Percentiles rank a stretch among this genome's conserved stretches.
These are phyloP conservation scores for Ceratobasidium sp. DNA, from an alignment of 1,284 basidiomycete genomes.

Conservation along the genomic window DNA sequence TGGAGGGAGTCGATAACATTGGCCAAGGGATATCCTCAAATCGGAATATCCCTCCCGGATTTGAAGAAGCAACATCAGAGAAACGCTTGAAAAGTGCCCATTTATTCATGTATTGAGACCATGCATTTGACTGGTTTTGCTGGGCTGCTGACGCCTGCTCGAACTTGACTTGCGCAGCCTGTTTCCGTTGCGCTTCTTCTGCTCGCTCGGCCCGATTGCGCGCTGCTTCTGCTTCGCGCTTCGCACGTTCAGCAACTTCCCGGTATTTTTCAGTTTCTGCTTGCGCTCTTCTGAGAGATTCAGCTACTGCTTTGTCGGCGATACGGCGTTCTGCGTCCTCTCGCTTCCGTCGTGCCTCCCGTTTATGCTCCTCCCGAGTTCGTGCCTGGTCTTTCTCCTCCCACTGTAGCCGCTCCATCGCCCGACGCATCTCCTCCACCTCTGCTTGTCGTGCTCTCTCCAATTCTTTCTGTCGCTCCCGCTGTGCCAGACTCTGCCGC, in stretches of 20 bases:
- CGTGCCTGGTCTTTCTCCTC: constrained; percentile 22
- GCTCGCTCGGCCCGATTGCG: constrained; percentile 19
- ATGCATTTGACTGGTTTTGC: not conserved
- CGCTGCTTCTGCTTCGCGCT: not conserved
- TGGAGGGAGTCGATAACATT: constrained; percentile 2
- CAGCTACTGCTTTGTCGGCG: not conserved
- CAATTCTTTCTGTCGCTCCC: not conserved
- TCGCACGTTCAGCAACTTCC: not conserved
- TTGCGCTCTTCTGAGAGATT: not conserved
- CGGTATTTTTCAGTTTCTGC: not conserved
- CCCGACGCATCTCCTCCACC: not conserved
- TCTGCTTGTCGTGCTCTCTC: not conserved
- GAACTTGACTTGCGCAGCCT: not conserved
- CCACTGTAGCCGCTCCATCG: not conserved
- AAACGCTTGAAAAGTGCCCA: constrained; percentile 27
- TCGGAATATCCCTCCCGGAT: not conserved
- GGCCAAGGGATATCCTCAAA: constrained; percentile 37
- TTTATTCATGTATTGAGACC: constrained; percentile 6
- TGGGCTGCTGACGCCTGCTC: not conserved
- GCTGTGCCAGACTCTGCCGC: not conserved
- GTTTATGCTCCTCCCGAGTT: constrained; percentile 8
- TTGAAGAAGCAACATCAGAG: not conserved
- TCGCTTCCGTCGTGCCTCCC: not conserved
- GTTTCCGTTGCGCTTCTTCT: constrained; percentile 1
- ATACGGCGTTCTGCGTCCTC: not conserved